Conservation (phyloP, 495 filamentous ascomycete species). For the Podospora fimiseda region DNA sequence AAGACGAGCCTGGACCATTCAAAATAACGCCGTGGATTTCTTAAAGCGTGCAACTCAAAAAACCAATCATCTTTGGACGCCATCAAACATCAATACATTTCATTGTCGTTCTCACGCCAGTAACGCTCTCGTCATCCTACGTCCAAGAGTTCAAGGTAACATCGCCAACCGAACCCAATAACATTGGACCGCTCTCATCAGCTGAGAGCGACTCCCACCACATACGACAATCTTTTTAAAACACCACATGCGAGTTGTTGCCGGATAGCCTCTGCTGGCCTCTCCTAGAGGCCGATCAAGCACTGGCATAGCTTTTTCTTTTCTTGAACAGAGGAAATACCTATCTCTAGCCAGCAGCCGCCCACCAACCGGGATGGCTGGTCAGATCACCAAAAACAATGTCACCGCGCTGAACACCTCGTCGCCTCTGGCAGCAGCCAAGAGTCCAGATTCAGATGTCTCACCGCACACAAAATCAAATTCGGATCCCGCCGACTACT, state of each 20-base stretch:
- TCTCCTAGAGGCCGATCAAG: conserved; percentile 38
- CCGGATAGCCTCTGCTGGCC: conserved; percentile 42
- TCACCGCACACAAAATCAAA: conserved; percentile 33
- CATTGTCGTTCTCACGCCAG: no score
- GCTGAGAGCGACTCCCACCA: background rate
- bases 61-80: no score
- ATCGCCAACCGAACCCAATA: background rate
- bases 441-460: conserved; percentile 35
- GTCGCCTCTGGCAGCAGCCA: conserved; percentile 19
- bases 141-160: background rate
- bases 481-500: conserved; percentile 30
- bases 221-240: background rate
- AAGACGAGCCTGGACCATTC: no score
- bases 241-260: conserved; percentile 35
- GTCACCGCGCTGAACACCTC: conserved; percentile 18
- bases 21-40: no score
- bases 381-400: conserved; percentile 19
- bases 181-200: background rate
- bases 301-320: conserved; percentile 31
- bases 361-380: conserved; percentile 22
- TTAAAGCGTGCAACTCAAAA: no score
- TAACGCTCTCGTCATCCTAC: no score
- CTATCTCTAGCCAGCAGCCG: background rate
- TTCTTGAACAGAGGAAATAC: no score
- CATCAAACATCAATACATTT: background rate